Conservation (phyloP, 352 stramenopile species). For the Phytophthora quininea region DNA sequence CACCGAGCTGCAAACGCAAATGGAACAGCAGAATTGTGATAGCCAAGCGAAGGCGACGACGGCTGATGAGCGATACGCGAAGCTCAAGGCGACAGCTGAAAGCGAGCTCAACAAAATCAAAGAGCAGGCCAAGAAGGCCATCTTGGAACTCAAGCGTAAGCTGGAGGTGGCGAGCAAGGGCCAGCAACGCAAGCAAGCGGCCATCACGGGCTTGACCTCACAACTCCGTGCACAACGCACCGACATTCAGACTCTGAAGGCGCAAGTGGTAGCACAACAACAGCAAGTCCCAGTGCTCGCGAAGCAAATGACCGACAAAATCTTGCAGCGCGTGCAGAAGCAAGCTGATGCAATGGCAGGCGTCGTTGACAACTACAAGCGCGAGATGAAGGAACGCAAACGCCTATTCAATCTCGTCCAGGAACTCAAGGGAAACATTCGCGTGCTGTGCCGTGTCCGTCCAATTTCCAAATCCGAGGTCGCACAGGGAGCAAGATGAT, state of each 20-base stretch:
- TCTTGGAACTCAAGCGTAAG: constrained; percentile 82
- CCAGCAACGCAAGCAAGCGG: constrained; percentile 61
- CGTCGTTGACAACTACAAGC: constrained; percentile 90
- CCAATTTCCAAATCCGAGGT: constrained; percentile 88
- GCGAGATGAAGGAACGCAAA: constrained; percentile 88
- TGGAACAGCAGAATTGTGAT: constrained; percentile 61
- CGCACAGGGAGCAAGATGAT: constrained; percentile 78
- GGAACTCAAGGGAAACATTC: constrained; percentile 97
- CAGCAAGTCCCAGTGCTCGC: constrained; percentile 62
- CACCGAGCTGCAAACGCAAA: constrained; percentile 41
- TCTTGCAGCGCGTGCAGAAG: constrained; percentile 70
- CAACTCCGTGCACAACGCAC: constrained; percentile 66
- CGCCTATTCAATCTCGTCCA: constrained; percentile 96
- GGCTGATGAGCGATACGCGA: constrained; percentile 73
- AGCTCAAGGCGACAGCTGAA: constrained; percentile 81
- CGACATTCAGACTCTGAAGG: constrained; percentile 56
- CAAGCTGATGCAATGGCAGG: constrained; percentile 82
- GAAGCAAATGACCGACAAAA: constrained; percentile 79
- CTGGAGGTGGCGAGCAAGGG: constrained; percentile 65
- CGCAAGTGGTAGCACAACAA: constrained; percentile 55
- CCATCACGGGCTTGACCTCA: constrained; percentile 40
- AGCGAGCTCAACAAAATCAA: constrained; percentile 84
- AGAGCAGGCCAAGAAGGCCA: constrained; percentile 88
- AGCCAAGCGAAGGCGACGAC: constrained; percentile 50
- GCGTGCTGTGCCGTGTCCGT: constrained; percentile 96